These are phyloP conservation scores for Beauveria sp. DNA, from an alignment of 2,329 filamentous ascomycete genomes.

Conservation along the genomic window DNA sequence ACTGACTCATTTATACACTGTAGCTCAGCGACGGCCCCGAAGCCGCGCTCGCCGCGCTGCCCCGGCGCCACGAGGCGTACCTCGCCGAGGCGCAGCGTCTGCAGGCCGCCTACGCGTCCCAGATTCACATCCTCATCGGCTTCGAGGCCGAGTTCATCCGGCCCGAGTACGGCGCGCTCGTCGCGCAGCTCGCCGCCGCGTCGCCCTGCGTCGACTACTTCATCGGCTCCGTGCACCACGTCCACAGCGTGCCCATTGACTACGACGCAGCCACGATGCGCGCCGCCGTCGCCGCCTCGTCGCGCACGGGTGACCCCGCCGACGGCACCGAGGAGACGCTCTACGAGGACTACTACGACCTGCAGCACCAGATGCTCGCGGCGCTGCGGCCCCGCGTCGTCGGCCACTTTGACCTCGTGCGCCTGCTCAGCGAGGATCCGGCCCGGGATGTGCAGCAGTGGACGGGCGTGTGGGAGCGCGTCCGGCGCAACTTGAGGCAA, in stretches of 20 bases:
- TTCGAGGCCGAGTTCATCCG: conserved; percentile 95
- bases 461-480: conserved; percentile 62
- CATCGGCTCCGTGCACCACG: conserved; percentile 88
- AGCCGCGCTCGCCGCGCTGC: conserved; percentile 39
- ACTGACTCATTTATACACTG: too few relatives aligned
- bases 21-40: conserved; percentile 42
- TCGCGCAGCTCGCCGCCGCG: conserved; percentile 51
- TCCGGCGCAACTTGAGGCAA: conserved; percentile 66
- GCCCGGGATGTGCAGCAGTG: conserved; percentile 51
- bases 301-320: conserved; percentile 5
- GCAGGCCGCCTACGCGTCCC: conserved; percentile 57
- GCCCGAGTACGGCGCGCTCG: conserved; percentile 48
- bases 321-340: conserved; percentile 58
- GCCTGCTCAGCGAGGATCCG: conserved; percentile 67
- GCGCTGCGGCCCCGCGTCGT: conserved; percentile 68
- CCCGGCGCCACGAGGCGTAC: conserved; percentile 60
- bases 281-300: conserved; percentile 28
- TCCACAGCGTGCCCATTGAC: conserved; percentile 81
- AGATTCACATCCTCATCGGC: conserved; percentile 76
- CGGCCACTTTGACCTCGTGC: conserved; percentile 89
- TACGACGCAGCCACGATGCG: conserved; percentile 65
- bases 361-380: conserved; percentile 73
- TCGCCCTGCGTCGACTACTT: conserved; percentile 71
- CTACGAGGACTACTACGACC: conserved; percentile 80
- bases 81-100: conserved; percentile 68